Base-by-base conservation (phyloP, 805 yeast genomes). In the Myxozyma monticola region DNA sequence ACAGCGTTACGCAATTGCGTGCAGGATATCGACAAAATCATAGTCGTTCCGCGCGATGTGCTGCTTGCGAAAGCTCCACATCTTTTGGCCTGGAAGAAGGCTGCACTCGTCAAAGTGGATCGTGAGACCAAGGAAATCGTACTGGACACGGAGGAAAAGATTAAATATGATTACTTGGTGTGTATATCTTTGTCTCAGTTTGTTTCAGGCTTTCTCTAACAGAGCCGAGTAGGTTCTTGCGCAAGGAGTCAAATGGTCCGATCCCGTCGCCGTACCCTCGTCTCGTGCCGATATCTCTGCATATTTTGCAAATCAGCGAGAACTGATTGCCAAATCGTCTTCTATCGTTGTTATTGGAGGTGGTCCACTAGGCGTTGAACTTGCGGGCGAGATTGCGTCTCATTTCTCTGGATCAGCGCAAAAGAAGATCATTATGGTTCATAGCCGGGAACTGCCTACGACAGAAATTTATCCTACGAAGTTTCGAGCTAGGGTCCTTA, bases 341-440 rank as follows among this genome's bases (percentile, higher is more conserved):
- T 33, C 37, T n/a, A 33, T 33, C 15, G 6, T 7, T n/a, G 37
- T 33, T 6, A n/a, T 33, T 9, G 37, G 37, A 7, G 80, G 75
- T 10, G 81, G 81, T 15, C 77, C 80, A 0, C 62, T 76, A 20
- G 81, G 80, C 1, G 71, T 76, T 36, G 81, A 77, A 59, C 64
- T 73, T 21, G 76, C 78, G 1, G 77, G 74, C 24, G 80, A 77
- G 48, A 62, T 77, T 38, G 75, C 68, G 41, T 65, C 60, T 38
- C 59, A 61, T 17, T 73, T 63, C 52, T n/a, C n/a, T n/a, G 70
- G 71, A 1, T 26, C 42, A 10, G 26, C 29, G n/a, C n/a, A n/a
- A n/a, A 71, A 72, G 51, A 60, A 58, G 7, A 71, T 76, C 5
- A 63, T 37, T 9, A 44, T 62, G 8, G 31, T 48, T 8, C 61